Conservation (phyloP, 768 basidiomycete genomes). For the Suillus placidus region DNA sequence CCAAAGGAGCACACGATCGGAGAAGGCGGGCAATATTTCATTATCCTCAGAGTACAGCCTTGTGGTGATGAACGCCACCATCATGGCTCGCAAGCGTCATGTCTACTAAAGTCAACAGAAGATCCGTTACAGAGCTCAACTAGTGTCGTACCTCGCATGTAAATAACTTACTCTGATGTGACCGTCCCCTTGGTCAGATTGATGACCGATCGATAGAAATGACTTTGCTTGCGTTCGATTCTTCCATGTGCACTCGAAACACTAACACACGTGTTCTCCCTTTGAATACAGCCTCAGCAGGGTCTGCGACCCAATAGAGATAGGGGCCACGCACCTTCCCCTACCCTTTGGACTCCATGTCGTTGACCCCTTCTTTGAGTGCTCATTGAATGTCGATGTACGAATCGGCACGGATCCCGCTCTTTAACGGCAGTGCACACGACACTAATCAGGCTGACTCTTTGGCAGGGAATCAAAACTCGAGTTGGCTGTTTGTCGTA, state of each 20-base stretch:
- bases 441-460: constrained; percentile 42
- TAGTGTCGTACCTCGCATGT: not conserved
- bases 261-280: not conserved
- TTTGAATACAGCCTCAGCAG: not conserved
- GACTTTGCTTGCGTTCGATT: not conserved
- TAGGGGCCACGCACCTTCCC: constrained; percentile 41
- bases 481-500: constrained; percentile 52
- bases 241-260: not conserved
- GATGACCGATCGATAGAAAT: not conserved
- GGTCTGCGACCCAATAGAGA: not conserved
- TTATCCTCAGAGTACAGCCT: constrained; percentile 1
- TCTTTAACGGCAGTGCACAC: constrained; percentile 1
- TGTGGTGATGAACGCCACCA: not conserved
- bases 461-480: constrained; percentile 73
- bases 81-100: not conserved
- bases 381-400: constrained; percentile 55
- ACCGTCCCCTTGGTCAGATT: not conserved
- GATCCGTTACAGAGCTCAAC: not conserved
- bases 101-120: not conserved
- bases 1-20: not conserved
- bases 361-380: constrained; percentile 51
- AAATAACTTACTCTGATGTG: not conserved
- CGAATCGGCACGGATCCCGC: constrained; percentile 58
- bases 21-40: not conserved
- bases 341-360: constrained; percentile 52